Conservation (phyloP, 2,329 filamentous ascomycete species). For the Epichloe festucae region DNA sequence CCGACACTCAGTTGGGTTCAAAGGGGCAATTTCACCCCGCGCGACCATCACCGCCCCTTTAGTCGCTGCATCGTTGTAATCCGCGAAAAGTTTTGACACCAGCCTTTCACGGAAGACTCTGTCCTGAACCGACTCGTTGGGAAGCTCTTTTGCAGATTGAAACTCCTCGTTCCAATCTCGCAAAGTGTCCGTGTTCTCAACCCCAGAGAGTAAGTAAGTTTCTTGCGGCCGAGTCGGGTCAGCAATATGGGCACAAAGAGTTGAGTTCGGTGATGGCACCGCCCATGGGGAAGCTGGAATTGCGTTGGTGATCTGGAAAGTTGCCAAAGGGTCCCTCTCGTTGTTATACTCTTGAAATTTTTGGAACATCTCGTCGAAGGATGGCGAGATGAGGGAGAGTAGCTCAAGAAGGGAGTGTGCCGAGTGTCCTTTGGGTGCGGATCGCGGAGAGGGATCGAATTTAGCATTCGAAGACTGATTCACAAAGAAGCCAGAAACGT, state of each 20-base stretch:
- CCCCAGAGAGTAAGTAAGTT: constrained; percentile 76
- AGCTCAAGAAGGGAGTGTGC: constrained; percentile 80
- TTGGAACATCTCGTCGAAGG: constrained; percentile 65
- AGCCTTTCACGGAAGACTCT: constrained; percentile 90
- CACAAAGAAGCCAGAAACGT: constrained; percentile 91
- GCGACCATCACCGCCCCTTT: constrained; percentile 86
- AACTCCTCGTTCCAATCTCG: constrained; percentile 99
- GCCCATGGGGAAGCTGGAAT: constrained; percentile 89
- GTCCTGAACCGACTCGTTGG: constrained; percentile 87
- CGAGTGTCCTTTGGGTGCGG: constrained; percentile 61
- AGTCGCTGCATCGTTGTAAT: constrained; percentile 92
- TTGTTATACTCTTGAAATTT: constrained; percentile 74
- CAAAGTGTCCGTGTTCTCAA: constrained; percentile 87
- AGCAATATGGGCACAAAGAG: constrained; percentile 57
- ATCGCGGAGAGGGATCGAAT: constrained; percentile 79
- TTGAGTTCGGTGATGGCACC: constrained; percentile 55
- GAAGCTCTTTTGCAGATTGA: constrained; percentile 88
- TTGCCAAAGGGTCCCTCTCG: constrained; percentile 74
- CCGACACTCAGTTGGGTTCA: constrained; percentile 85
- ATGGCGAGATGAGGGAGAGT: constrained; percentile 66
- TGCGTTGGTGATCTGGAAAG: constrained; percentile 91
- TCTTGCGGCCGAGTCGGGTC: constrained; percentile 88
- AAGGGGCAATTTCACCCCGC: constrained; percentile 76
- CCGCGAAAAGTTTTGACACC: constrained; percentile 89
- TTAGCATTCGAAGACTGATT: constrained; percentile 93